These are phyloP conservation scores for Coleophoma cylindrospora DNA, from an alignment of 2,329 filamentous ascomycete species.

Conservation along the genomic window DNA sequence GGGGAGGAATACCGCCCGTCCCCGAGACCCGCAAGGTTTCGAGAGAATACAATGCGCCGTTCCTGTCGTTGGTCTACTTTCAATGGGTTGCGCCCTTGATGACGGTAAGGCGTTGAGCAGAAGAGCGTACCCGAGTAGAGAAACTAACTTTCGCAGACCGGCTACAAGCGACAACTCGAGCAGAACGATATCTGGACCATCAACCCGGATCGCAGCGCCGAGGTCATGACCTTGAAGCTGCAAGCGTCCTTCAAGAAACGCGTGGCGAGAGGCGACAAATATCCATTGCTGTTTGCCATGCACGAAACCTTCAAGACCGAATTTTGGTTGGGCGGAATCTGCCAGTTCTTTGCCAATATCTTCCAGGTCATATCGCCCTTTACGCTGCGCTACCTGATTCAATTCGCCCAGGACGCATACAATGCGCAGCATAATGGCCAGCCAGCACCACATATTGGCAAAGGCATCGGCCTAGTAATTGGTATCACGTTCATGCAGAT, in stretches of 20 bases:
- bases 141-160: slow-evolving; percentile 47
- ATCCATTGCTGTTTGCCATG: slow-evolving; percentile 71
- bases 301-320: slow-evolving; percentile 80
- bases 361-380: slow-evolving; percentile 79
- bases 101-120: slow-evolving; percentile 45
- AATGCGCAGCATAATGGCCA: slow-evolving; percentile 43
- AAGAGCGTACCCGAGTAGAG: no score
- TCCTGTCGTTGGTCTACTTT: slow-evolving; percentile 74
- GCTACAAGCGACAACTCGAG: slow-evolving; percentile 81
- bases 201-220: slow-evolving; percentile 73
- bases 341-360: slow-evolving; percentile 64
- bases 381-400: slow-evolving; percentile 75
- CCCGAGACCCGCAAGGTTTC: slow-evolving; percentile 50
- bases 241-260: slow-evolving; percentile 64
- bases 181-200: slow-evolving; percentile 83
- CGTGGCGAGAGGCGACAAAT: slow-evolving; percentile 60
- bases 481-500: slow-evolving; percentile 82
- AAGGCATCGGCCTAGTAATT: slow-evolving; percentile 74
- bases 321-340: slow-evolving; percentile 73
- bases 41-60: slow-evolving; percentile 66
- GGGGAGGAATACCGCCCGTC: slow-evolving; percentile 50
- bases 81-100: slow-evolving; percentile 90
- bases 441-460: slow-evolving; percentile 60
- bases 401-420: slow-evolving; percentile 75
- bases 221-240: slow-evolving; percentile 62